These are phyloP conservation scores for Morella rubra DNA, from an alignment of 306 rosid genomes.

Conservation along the genomic window DNA sequence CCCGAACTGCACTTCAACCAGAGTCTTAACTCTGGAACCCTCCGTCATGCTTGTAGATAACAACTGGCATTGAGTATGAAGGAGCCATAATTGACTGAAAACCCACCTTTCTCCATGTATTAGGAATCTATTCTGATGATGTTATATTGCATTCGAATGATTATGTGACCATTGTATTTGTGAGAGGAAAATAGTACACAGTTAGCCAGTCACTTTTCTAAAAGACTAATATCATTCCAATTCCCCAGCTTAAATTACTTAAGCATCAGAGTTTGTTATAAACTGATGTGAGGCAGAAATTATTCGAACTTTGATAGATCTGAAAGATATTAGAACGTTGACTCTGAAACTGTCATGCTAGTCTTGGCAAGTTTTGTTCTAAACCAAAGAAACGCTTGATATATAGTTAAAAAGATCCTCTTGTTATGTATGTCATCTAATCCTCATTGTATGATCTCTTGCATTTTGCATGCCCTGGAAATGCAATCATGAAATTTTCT, in stretches of 20 bases:
- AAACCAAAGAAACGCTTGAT: background rate
- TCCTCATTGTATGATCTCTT: background rate
- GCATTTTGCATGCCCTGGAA: background rate
- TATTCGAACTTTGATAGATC: background rate
- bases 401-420: background rate
- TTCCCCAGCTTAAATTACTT: background rate
- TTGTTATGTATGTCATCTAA: background rate
- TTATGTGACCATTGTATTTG: no score
- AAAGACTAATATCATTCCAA: background rate
- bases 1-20: background rate
- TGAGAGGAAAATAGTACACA: no score
- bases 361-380: background rate
- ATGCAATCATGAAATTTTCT: constrained; percentile 2
- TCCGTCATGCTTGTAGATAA: background rate
- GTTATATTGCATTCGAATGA: no score
- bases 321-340: background rate
- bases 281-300: background rate
- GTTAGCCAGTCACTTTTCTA: no score
- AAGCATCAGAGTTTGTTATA: background rate
- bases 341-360: background rate
- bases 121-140: background rate
- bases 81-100: background rate
- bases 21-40: background rate
- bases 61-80: background rate
- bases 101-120: background rate